Evolutionary conservation across 208 protist species (phyloP).

Genomic region (Leptomonas pyrrhocoris): DNA sequence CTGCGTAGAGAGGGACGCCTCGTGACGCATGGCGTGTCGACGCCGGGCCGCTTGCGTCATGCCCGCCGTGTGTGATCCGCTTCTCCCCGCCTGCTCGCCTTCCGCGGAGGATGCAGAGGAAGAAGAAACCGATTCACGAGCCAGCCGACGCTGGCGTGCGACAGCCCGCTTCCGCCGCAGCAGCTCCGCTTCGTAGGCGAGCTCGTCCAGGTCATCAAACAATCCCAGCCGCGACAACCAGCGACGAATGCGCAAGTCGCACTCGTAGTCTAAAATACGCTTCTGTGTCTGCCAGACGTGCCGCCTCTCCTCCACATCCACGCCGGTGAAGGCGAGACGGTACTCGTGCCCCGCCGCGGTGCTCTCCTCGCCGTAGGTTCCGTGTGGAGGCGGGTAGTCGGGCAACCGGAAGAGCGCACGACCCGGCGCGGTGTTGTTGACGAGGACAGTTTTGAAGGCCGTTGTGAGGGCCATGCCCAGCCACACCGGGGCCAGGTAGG

Average conservation of each 20-base stretch:
- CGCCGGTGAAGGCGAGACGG: constrained; percentile 70
- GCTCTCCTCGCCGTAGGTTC: constrained; percentile 57
- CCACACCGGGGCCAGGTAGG: constrained; percentile 79
- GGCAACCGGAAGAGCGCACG: constrained; percentile 51
- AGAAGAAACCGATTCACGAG: neutral
- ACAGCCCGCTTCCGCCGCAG: constrained; percentile 56
- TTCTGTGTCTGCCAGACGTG: constrained; percentile 81
- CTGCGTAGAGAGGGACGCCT: neutral
- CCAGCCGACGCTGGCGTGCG: constrained; percentile 37
- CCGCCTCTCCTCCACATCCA: constrained; percentile 69
- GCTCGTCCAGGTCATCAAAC: constrained; percentile 71
- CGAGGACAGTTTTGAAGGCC: constrained; percentile 49
- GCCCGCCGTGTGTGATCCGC: too few relatives aligned
- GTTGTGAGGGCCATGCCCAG: constrained; percentile 64
- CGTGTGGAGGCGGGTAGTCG: constrained; percentile 67
- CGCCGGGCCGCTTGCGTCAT: constrained; percentile 14
- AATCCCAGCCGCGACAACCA: constrained; percentile 57
- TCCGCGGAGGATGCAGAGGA: too few relatives aligned
- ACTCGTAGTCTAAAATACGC: constrained; percentile 85
- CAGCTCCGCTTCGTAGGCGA: constrained; percentile 77
- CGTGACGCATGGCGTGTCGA: constrained; percentile 10
- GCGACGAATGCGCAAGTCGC: constrained; percentile 76
- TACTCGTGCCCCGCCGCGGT: constrained; percentile 81
- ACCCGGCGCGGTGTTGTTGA: constrained; percentile 64
- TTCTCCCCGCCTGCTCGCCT: neutral